phyloP scores from a whole-genome alignment of 2,329 filamentous ascomycete species.

The Penicillium italicum region DNA sequence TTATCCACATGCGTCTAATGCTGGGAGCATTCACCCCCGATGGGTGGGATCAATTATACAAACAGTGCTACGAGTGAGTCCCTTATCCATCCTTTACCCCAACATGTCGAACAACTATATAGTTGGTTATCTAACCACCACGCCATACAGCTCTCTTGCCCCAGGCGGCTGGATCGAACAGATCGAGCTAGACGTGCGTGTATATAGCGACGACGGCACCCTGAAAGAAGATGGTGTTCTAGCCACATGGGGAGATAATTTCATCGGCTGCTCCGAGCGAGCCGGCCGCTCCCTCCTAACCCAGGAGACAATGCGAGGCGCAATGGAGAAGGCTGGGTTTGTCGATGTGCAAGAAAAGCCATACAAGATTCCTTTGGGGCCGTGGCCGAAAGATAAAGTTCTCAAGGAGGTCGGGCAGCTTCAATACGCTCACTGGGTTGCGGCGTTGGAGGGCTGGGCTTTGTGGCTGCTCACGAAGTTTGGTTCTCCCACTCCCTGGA shows the following conservation, averaged over 20 bases:
- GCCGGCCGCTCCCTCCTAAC: conserved; percentile 23
- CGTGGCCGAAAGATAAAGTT: conserved; percentile 29
- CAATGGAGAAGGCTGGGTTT: conserved; percentile 32
- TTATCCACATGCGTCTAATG: conserved; percentile 23
- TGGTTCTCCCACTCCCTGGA: conserved; percentile 22
- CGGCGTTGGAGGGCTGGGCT: conserved; percentile 29
- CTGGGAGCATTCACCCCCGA: conserved; percentile 7
- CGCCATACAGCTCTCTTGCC: background rate
- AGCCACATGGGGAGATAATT: conserved; percentile 13
- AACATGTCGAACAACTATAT: background rate
- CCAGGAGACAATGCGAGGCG: conserved; percentile 23
- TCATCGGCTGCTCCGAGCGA: conserved; percentile 22
- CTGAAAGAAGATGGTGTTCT: conserved; percentile 3
- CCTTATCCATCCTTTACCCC: background rate
- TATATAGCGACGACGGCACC: conserved; percentile 9
- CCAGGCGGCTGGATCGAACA: conserved; percentile 13
- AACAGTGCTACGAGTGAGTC: conserved; percentile 14
- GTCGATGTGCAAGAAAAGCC: conserved; percentile 29
- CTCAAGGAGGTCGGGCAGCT: conserved; percentile 43
- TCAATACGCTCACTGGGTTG: conserved; percentile 24
- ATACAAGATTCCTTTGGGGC: conserved; percentile 28
- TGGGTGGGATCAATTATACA: conserved; percentile 5
- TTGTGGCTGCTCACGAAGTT: conserved; percentile 29
- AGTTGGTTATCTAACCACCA: background rate
- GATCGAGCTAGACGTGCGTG: conserved; percentile 10